These are phyloP conservation scores for Coccomyxa sp. DNA, from an alignment of 139 green algal species.

Conservation along the genomic window DNA sequence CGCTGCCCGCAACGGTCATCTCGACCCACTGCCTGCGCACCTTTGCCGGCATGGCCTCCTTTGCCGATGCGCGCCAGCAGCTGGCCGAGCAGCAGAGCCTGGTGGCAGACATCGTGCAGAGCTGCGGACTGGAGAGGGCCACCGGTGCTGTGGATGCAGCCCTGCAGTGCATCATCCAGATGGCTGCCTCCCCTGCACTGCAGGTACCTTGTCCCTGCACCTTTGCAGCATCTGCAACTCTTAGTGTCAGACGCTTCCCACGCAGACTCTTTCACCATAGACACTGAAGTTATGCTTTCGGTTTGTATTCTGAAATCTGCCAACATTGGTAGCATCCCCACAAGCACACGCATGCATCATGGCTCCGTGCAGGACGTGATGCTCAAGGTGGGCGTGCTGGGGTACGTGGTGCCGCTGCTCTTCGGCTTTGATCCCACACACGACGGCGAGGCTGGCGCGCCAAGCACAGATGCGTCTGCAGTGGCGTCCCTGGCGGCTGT, in stretches of 20 bases:
- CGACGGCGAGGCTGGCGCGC: constrained; percentile 7
- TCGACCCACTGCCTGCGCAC: constrained; percentile 55
- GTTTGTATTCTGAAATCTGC: too few species aligned
- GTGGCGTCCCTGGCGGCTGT: not conserved
- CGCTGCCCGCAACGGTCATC: constrained; percentile 41
- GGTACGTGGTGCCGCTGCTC: constrained; percentile 69
- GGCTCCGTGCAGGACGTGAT: constrained; percentile 35
- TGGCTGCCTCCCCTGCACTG: constrained; percentile 43
- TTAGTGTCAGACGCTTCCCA: too few species aligned
- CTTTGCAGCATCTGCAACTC: too few species aligned
- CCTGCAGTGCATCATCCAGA: constrained; percentile 52
- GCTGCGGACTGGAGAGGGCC: constrained; percentile 47
- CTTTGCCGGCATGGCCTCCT: constrained; percentile 62
- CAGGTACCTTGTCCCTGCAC: constrained; percentile 27
- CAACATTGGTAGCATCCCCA: too few species aligned
- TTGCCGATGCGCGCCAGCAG: constrained; percentile 42
- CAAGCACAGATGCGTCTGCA: not conserved
- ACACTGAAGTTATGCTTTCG: too few species aligned
- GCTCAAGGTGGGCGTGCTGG: constrained; percentile 53
- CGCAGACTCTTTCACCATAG: not conserved
- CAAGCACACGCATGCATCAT: not conserved
- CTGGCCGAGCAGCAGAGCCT: constrained; percentile 21
- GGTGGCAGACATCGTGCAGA: constrained; percentile 43
- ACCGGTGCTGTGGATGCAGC: constrained; percentile 70
- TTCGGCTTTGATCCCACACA: constrained; percentile 77